phyloP scores from a whole-genome alignment of 1,139 yeast species.

The Candida pseudocylindracea region DNA sequence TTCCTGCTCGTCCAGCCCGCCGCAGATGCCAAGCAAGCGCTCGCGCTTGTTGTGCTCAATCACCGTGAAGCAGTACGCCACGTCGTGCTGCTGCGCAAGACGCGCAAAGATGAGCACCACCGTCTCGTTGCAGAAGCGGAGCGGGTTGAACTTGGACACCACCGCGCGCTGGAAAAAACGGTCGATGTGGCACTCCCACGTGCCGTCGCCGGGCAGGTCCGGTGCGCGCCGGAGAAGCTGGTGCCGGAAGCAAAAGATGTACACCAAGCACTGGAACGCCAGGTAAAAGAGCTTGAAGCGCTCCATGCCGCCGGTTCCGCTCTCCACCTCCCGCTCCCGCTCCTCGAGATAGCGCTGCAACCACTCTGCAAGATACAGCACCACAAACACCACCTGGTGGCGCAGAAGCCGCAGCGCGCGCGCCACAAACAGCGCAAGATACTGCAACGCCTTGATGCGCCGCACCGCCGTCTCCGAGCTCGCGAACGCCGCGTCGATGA shows the following conservation, averaged over 20 bases:
- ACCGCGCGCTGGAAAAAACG: conserved; percentile 74
- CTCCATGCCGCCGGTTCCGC: conserved; percentile 41
- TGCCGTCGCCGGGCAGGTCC: conserved; percentile 8
- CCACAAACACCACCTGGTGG: conserved; percentile 56
- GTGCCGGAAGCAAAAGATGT: conserved; percentile 81
- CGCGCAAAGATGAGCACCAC: conserved; percentile 90
- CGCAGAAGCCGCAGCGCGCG: conserved; percentile 58
- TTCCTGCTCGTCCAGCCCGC: conserved; percentile 8
- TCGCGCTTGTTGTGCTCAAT: conserved; percentile 79
- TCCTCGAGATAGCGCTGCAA: conserved; percentile 57
- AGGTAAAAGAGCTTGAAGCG: conserved; percentile 76
- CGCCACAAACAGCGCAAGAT: conserved; percentile 77
- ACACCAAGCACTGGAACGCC: conserved; percentile 78
- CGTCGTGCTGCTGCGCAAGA: conserved; percentile 72
- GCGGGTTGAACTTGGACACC: conserved; percentile 77
- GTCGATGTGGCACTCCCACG: conserved; percentile 74
- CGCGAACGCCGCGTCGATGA: conserved; percentile 64
- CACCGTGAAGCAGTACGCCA: conserved; percentile 82
- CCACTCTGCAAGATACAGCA: conserved; percentile 68
- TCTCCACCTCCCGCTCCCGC: conserved; percentile 58
- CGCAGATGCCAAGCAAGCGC: conserved; percentile 9
- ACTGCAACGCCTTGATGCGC: conserved; percentile 78
- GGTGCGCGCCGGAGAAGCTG: conserved; percentile 20
- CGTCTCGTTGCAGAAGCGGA: conserved; percentile 82
- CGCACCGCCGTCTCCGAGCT: conserved; percentile 47